phyloP scores from a whole-genome alignment of 1,284 basidiomycete genomes.

The Apiotrichum sp. region DNA sequence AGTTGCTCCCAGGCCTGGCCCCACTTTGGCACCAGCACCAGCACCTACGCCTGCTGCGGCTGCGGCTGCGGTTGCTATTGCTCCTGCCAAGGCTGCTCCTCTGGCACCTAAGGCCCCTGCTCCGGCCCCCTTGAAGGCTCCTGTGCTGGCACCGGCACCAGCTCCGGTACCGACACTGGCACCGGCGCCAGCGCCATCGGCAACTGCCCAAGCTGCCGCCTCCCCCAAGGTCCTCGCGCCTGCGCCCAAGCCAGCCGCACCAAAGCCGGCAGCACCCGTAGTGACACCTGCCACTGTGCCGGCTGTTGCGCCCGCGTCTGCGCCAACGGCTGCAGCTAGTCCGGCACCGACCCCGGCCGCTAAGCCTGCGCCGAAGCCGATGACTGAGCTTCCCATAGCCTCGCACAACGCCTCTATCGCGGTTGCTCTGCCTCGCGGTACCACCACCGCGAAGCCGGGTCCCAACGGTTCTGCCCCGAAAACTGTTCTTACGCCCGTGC shows the following conservation, averaged over 20 bases:
- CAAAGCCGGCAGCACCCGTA: not conserved
- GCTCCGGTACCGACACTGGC: conserved; percentile 1
- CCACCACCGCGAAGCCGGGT: no score
- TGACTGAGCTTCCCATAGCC: not conserved
- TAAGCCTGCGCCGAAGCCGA: not conserved
- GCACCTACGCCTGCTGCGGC: no score
- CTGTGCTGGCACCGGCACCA: not conserved
- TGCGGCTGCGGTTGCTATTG: conserved; percentile 1
- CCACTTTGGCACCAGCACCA: no score
- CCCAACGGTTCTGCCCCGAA: no score
- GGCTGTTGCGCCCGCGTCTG: not conserved
- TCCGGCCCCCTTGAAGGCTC: not conserved
- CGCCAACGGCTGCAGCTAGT: not conserved
- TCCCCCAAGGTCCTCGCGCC: no score
- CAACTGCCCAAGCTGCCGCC: no score
- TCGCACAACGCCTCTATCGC: no score
- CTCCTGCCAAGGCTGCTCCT: not conserved
- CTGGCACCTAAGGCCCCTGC: not conserved
- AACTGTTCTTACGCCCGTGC: no score
- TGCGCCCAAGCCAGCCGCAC: not conserved
- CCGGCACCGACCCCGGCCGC: not conserved
- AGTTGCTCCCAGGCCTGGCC: no score
- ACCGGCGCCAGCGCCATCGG: not conserved
- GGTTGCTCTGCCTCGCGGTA: no score
- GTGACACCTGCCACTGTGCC: conserved; percentile 2